Evolutionary conservation across 768 basidiomycete species (phyloP).

Genomic region (Trametes sanguinea): DNA sequence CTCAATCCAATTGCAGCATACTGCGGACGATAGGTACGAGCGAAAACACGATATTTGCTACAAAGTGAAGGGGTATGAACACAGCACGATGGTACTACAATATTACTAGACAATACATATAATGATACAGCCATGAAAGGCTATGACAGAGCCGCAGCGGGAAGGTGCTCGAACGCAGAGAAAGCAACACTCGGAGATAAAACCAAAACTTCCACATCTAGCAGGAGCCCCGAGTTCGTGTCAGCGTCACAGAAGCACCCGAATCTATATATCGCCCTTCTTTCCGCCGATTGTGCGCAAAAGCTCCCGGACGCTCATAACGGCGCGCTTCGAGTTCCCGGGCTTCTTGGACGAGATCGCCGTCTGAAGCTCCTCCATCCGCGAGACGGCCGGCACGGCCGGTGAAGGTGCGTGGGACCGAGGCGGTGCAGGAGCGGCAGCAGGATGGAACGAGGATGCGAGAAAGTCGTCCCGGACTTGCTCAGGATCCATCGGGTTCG

Average conservation of each 20-base stretch:
- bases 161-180: neutral
- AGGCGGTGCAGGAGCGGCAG: constrained; percentile 30
- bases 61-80: neutral
- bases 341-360: constrained; percentile 29
- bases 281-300: constrained; percentile 35
- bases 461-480: constrained; percentile 44
- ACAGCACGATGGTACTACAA: neutral
- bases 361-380: constrained; percentile 17
- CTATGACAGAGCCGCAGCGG: neutral
- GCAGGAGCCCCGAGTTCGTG: neutral
- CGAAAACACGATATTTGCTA: constrained; percentile 7
- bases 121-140: neutral
- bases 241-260: neutral
- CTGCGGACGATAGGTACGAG: neutral
- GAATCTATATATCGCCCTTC: constrained; percentile 23
- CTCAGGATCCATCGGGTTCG: constrained; percentile 39
- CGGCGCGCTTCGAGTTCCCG: constrained; percentile 22
- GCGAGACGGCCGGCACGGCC: neutral
- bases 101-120: constrained; percentile 6
- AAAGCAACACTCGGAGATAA: no score
- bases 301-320: constrained; percentile 34
- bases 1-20: neutral
- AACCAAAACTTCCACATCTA: neutral
- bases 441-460: constrained; percentile 41
- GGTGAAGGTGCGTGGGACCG: constrained; percentile 9